Conservation (phyloP, 2,329 filamentous ascomycete species). For the Torrubiella hemipterigena region DNA sequence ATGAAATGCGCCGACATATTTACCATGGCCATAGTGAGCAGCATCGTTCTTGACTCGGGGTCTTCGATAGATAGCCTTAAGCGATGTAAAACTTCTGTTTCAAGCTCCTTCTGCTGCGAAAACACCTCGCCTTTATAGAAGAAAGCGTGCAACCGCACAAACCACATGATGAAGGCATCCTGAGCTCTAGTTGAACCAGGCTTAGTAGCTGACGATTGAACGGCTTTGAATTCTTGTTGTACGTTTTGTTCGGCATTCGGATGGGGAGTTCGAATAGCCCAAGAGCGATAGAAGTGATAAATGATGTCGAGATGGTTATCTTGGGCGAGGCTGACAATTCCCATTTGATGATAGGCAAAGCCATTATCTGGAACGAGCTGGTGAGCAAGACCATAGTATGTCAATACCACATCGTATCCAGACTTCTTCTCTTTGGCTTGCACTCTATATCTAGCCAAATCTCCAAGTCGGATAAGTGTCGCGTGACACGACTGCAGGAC, state of each 20-base stretch:
- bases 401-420: constrained; percentile 68
- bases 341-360: constrained; percentile 79
- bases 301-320: constrained; percentile 72
- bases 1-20: constrained; percentile 78
- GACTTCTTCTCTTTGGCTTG: constrained; percentile 62
- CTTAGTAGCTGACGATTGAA: constrained; percentile 27
- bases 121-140: constrained; percentile 71
- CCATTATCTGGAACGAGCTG: constrained; percentile 70
- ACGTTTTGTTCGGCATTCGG: constrained; percentile 66
- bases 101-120: constrained; percentile 64
- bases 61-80: constrained; percentile 62
- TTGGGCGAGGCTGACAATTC: constrained; percentile 69
- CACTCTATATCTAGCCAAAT: constrained; percentile 75
- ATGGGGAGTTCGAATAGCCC: constrained; percentile 63
- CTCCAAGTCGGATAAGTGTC: constrained; percentile 76
- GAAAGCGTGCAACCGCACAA: constrained; percentile 73
- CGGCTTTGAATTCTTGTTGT: constrained; percentile 58
- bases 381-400: constrained; percentile 75
- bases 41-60: constrained; percentile 46
- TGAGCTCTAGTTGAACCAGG: constrained; percentile 27
- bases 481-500: constrained; percentile 68
- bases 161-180: constrained; percentile 64
- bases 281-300: constrained; percentile 79
- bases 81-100: constrained; percentile 73
- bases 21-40: constrained; percentile 72